Conservation (phyloP, 2,329 filamentous ascomycete genomes). For the Aureobasidium sp. region DNA sequence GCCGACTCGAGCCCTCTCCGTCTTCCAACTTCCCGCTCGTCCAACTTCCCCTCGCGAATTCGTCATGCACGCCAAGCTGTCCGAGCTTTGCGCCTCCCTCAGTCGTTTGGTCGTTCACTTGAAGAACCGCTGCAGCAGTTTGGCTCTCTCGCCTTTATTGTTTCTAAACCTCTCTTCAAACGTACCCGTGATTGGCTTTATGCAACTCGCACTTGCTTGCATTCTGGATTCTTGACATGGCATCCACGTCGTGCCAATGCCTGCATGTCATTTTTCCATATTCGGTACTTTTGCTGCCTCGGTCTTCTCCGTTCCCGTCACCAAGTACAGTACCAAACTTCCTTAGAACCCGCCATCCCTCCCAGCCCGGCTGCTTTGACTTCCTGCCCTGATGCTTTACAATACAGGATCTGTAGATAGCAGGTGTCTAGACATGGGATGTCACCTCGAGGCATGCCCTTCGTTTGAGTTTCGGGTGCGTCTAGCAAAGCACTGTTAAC, state of each 20-base stretch:
- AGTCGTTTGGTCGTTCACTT: background rate
- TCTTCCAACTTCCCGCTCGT: background rate
- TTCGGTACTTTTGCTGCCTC: background rate
- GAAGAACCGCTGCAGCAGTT: conserved; percentile 5
- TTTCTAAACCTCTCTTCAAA: background rate
- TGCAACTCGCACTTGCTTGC: background rate
- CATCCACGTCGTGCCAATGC: background rate
- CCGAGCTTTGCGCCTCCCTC: conserved; percentile 4
- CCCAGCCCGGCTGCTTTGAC: background rate
- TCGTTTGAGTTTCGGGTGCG: background rate
- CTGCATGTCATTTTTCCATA: conserved; percentile 1
- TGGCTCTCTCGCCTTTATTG: background rate
- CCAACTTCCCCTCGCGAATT: conserved; percentile 7
- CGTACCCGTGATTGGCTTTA: background rate
- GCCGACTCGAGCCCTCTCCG: background rate
- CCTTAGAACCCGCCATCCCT: background rate
- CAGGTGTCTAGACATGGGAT: background rate
- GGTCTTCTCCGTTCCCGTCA: background rate
- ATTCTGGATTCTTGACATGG: background rate
- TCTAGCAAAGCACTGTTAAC: background rate
- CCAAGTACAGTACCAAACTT: conserved; percentile 3
- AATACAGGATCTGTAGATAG: background rate
- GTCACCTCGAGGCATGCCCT: background rate
- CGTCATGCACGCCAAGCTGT: conserved; percentile 11
- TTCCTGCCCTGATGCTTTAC: background rate